phyloP scores from a whole-genome alignment of 768 basidiomycete genomes.

The Auriscalpium microsporum region DNA sequence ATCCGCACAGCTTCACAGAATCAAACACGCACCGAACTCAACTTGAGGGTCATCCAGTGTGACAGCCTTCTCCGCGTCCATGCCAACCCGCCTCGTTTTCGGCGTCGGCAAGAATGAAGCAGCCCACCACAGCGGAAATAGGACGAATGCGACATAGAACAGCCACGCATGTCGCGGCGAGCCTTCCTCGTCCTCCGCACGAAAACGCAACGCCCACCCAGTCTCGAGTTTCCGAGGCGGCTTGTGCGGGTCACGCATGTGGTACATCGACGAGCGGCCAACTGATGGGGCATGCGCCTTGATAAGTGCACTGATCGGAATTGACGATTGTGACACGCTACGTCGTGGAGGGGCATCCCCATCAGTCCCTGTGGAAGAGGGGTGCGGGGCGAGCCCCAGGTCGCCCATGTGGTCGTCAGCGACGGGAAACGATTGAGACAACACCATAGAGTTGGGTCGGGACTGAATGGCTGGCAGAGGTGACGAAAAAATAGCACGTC shows the following conservation, averaged over 20 bases:
- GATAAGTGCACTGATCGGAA: constrained; percentile 70
- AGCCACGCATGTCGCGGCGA: constrained; percentile 65
- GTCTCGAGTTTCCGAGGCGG: constrained; percentile 53
- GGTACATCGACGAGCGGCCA: constrained; percentile 47
- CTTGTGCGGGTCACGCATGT: constrained; percentile 74
- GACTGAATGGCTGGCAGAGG: constrained; percentile 28
- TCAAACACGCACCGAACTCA: constrained; percentile 50
- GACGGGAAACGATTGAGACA: constrained; percentile 1
- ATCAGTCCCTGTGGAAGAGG: background rate
- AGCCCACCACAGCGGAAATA: constrained; percentile 59
- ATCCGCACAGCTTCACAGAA: background rate
- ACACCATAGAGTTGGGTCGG: constrained; percentile 24
- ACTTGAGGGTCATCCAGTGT: constrained; percentile 73
- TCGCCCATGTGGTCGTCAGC: background rate
- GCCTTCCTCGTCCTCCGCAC: constrained; percentile 41
- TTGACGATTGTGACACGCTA: constrained; percentile 64
- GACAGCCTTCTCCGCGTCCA: constrained; percentile 56
- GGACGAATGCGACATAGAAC: constrained; percentile 65
- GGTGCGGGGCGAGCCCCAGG: constrained; percentile 1
- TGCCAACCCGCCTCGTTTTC: constrained; percentile 49
- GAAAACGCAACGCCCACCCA: constrained; percentile 51
- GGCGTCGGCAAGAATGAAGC: constrained; percentile 50
- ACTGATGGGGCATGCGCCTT: constrained; percentile 74
- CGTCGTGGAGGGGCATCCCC: constrained; percentile 29
- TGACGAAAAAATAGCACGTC: constrained; percentile 54